Base-by-base conservation (phyloP, 164 flowering plant genomes). In the Magnolia officinalis region DNA sequence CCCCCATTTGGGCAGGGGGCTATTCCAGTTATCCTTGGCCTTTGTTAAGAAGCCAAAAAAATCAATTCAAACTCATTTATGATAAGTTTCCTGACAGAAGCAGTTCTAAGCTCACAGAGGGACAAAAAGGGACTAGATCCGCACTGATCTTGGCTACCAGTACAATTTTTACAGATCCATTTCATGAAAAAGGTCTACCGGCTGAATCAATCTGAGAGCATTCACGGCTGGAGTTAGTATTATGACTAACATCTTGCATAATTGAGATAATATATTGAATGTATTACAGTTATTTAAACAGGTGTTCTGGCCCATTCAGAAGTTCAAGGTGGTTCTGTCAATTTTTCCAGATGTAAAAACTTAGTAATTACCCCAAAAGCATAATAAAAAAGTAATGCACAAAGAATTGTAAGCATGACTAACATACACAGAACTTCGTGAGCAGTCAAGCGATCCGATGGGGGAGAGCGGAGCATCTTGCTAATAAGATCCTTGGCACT, bases 401-500 rank as follows among this genome's bases (percentile, higher is more conserved):
- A 11, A 67, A 67, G 52, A 59, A 11, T 67, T 75, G 70, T 58
- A 52, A 50, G 49, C 70, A 37, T 52, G 29, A 63, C 11, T 49
- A 70, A 84, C 97, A 75, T 89, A 96, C 99, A 90, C 82, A 94
- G 75, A 37, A 96, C 99, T 94, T 94, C 89, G 86, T 93, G 99
- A 79, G 99, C 99, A 78, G 98, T 94, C 82, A 90, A 82, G 19
- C 99, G 89, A 0, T 96, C 94, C 58, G 88, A 78, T 49, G 98
- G 95, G 26, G 77, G 84, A 78, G 91, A 90, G 83, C 96, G 90
- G 8, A 96, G 89, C 99, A 96, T 96, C 86, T 85, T 91, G 59
- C 83, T 75, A 51, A 93, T 96, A 58, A 96, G 92, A 85, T 96
- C 98, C 83, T 96, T 96, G 9, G 97, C 99, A 83, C 99, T 96